These are phyloP conservation scores for Pinguiococcus pyrenoidosus DNA, from an alignment of 108 stramenopile species.

Conservation along the genomic window DNA sequence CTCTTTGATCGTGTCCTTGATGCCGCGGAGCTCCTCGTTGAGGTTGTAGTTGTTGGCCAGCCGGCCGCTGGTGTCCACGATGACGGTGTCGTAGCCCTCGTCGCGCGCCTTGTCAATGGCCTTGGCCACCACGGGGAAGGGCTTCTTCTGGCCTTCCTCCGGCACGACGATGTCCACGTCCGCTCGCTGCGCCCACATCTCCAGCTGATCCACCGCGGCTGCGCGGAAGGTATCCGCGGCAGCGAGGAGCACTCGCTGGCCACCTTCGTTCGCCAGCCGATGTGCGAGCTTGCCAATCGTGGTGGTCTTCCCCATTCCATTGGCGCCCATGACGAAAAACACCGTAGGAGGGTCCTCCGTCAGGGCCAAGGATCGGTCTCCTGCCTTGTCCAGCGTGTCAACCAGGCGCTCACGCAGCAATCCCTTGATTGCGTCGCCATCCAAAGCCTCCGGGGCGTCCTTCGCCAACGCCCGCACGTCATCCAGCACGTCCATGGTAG, in stretches of 20 bases:
- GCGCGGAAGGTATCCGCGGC: conserved; percentile 91
- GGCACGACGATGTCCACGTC: conserved; percentile 67
- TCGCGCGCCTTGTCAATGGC: conserved; percentile 42
- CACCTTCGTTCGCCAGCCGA: conserved; percentile 55
- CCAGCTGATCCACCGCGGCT: conserved; percentile 79
- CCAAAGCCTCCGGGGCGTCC: conserved; percentile 1
- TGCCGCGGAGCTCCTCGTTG: conserved; percentile 66
- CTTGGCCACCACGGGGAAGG: conserved; percentile 6
- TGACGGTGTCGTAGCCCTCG: conserved; percentile 63
- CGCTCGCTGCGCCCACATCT: conserved; percentile 70
- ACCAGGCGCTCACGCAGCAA: conserved; percentile 19
- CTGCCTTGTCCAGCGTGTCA: conserved; percentile 4
- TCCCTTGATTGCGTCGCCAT: conserved; percentile 17
- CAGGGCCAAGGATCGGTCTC: neutral
- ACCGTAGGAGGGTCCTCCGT: conserved; percentile 9
- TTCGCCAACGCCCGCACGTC: conserved; percentile 17
- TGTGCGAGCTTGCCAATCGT: conserved; percentile 85
- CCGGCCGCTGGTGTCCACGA: conserved; percentile 81
- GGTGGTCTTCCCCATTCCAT: conserved; percentile 81
- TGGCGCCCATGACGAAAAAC: conserved; percentile 27
- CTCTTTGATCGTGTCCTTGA: conserved; percentile 72
- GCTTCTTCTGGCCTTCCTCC: conserved; percentile 31
- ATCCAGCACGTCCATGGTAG: conserved; percentile 20
- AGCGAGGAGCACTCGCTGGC: conserved; percentile 63
- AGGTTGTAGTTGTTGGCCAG: conserved; percentile 75